Evolutionary conservation across 495 filamentous ascomycete species (phyloP), one percentile per base, ranked within the genome.

Genomic region (Aspergillus baeticus): DNA sequence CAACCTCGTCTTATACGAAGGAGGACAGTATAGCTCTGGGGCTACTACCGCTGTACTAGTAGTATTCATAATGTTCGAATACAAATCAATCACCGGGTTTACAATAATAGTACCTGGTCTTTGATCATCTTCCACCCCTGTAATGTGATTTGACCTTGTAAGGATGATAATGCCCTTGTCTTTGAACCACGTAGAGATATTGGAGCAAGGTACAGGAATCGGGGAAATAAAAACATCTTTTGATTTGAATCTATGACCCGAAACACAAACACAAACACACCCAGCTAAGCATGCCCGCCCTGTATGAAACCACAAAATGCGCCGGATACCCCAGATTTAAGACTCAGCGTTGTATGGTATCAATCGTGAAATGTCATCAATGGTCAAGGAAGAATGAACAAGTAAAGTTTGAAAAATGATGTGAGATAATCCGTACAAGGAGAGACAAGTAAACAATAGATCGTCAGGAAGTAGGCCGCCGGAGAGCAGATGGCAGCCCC

Each of bases 401-500:
- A 44, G 49, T 53, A 55, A 17, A 44, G n/a, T 11, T 5, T 15
- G 11, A 18, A 42, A 42, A 37, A 46, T 20, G 21, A 44, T 50
- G 26, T 63, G 46, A 36, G 45, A 34, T 36, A 52, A 59, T 54
- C 33, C 59, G 52, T 53, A n/a, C 10, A 18, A 50, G 17, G n/a
- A 59, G 26, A 31, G 60, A 35, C 38, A 59, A 57, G 48, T 51
- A 49, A 23, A 20, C 14, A 36, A 55, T 54, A 37, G 44, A 29
- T 29, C 26, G 8, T 8, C 8, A 29, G 3, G 26, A 8, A 4
- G 26, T 55, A 14, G 64, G 46, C 18, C 69, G 63, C 57, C 73
- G 74, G 64, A 80, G 59, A n/a, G 69, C 69, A 31, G 68, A 55
- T 7, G 79, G 78, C 29, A 82, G 61, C 18, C 69, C 68, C 54